These are phyloP conservation scores for Pythium graminicola DNA, from an alignment of 352 stramenopile species.

Conservation along the genomic window DNA sequence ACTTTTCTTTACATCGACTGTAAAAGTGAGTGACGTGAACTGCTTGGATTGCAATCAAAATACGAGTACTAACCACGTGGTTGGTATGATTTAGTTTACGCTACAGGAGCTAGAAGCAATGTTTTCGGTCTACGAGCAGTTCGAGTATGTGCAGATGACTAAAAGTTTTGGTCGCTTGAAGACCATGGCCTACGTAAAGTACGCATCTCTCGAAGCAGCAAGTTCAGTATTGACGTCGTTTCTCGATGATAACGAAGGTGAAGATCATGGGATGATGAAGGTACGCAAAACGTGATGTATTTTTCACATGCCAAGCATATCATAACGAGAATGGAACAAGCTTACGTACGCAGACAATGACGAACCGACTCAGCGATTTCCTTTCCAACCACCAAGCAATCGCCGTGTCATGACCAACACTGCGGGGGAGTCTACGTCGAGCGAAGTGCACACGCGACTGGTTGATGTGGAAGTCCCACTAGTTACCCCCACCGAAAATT, in stretches of 20 bases:
- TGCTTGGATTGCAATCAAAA: not conserved
- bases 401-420: not conserved
- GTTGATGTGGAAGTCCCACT: not conserved
- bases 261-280: conserved; percentile 11
- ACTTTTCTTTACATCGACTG: conserved; percentile 68
- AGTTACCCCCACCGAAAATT: conserved; percentile 2
- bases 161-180: conserved; percentile 76
- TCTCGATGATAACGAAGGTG: conserved; percentile 26
- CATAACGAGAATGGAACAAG: too few relatives aligned
- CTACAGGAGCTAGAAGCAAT: conserved; percentile 73
- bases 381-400: not conserved
- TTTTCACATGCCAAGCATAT: too few relatives aligned
- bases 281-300: not conserved
- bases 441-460: not conserved
- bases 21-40: conserved; percentile 34
- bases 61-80: not conserved
- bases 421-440: conserved; percentile 19
- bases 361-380: not conserved
- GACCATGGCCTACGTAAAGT: conserved; percentile 81
- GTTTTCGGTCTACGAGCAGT: conserved; percentile 74
- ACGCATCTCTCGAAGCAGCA: conserved; percentile 32
- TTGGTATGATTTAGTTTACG: conserved; percentile 45
- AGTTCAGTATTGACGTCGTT: conserved; percentile 16
- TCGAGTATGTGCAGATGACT: conserved; percentile 58
- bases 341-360: conserved; percentile 16